Percentiles rank a stretch among this genome's conserved stretches.
These are phyloP conservation scores for Chenopodium quinoa DNA, from an alignment of 148 eudicot species.

Conservation along the genomic window DNA sequence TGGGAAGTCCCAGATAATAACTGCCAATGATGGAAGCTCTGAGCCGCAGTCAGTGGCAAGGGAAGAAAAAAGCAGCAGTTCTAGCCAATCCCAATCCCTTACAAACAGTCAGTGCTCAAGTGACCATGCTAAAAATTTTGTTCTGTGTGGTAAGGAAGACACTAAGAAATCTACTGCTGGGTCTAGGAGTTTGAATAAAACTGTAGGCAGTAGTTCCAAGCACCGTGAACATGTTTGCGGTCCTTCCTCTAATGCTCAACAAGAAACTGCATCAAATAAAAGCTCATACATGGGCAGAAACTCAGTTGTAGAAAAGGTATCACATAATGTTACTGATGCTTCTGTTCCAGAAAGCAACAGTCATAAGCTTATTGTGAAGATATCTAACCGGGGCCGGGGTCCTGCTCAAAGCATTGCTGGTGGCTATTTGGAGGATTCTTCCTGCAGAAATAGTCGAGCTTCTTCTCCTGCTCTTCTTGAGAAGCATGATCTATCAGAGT, in stretches of 20 bases:
- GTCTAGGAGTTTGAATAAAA: constrained; percentile 41
- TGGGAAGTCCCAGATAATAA: constrained; percentile 24
- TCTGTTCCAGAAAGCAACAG: constrained; percentile 38
- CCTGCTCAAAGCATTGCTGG: constrained; percentile 45
- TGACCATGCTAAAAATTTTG: constrained; percentile 44
- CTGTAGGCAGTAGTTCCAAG: constrained; percentile 37
- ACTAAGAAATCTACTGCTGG: constrained; percentile 52
- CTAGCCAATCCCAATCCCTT: constrained; percentile 76
- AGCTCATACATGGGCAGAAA: constrained; percentile 28
- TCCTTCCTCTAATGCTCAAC: constrained; percentile 37
- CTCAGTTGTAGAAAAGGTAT: constrained; percentile 40
- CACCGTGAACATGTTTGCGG: constrained; percentile 40
- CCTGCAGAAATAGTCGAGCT: constrained; percentile 44
- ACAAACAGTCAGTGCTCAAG: constrained; percentile 68
- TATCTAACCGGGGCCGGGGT: constrained; percentile 53
- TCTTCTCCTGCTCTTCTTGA: constrained; percentile 46
- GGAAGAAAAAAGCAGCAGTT: constrained; percentile 73
- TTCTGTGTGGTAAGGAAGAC: constrained; percentile 53
- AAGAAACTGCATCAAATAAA: constrained; percentile 41
- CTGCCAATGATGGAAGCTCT: constrained; percentile 34
- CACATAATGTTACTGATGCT: constrained; percentile 39
- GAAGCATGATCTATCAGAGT: constrained; percentile 40
- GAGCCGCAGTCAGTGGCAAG: constrained; percentile 48
- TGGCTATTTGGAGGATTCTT: constrained; percentile 40
- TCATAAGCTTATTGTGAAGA: constrained; percentile 60